Evolutionary conservation across 2,329 filamentous ascomycete genomes (phyloP).

Genomic region (Cylindrodendrum hubeiense): DNA sequence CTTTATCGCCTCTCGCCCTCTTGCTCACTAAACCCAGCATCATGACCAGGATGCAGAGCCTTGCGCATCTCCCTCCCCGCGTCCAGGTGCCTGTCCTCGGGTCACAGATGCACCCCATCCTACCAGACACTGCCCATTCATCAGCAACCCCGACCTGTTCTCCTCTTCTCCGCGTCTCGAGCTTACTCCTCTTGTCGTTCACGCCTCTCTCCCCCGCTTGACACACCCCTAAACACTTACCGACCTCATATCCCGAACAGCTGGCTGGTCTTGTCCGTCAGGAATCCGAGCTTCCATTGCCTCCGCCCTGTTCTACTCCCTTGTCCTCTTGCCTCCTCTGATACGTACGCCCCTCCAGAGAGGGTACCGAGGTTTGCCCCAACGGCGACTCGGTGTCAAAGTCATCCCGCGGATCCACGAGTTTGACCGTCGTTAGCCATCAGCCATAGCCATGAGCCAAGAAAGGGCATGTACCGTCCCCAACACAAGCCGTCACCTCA

Average conservation of each 20-base stretch:
- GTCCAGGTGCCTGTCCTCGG: constrained; percentile 11
- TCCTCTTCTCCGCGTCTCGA: constrained; percentile 27
- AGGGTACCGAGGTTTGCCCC: neutral
- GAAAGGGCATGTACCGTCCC: neutral
- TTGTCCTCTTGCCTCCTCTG: neutral
- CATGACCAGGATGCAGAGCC: constrained; percentile 8
- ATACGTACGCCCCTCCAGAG: neutral
- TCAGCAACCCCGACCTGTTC: constrained; percentile 19
- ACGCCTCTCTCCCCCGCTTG: constrained; percentile 12
- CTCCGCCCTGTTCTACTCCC: neutral
- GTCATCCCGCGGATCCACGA: constrained; percentile 18
- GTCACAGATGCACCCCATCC: constrained; percentile 14
- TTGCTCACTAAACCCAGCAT: constrained; percentile 6
- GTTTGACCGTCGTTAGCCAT: neutral
- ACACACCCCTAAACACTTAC: constrained; percentile 17
- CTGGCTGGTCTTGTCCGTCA: neutral
- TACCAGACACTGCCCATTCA: constrained; percentile 21
- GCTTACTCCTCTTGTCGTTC: constrained; percentile 4
- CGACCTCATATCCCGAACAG: constrained; percentile 9
- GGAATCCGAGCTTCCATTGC: neutral
- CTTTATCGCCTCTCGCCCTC: constrained; percentile 2
- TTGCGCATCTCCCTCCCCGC: constrained; percentile 8
- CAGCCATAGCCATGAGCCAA: constrained; percentile 8
- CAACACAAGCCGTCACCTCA: neutral
- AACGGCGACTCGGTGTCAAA: neutral